Conservation (phyloP, 1,284 basidiomycete genomes). For the Inonotus obliquus region DNA sequence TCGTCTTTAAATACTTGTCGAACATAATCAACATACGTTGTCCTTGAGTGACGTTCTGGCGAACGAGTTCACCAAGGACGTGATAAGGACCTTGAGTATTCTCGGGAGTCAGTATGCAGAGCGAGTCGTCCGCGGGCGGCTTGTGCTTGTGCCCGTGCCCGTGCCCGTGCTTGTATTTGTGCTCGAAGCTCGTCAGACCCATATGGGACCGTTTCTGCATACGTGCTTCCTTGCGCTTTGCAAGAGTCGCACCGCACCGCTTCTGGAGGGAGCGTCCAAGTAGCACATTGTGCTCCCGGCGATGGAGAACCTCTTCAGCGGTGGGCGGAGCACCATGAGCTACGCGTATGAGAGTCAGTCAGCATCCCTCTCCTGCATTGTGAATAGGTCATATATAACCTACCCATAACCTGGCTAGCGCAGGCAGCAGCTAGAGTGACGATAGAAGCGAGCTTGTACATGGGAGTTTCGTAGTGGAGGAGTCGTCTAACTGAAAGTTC, state of each 20-base stretch:
- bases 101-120: slow-evolving; percentile 13
- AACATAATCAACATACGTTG: neutral
- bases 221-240: neutral
- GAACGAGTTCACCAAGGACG: slow-evolving; percentile 9
- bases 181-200: neutral
- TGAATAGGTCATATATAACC: neutral
- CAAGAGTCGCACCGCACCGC: slow-evolving; percentile 1
- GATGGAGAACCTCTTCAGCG: neutral
- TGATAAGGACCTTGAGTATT: slow-evolving; percentile 15
- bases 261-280: slow-evolving; percentile 5
- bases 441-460: neutral
- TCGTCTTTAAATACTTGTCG: neutral
- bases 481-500: neutral
- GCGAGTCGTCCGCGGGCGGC: neutral
- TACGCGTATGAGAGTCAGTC: neutral
- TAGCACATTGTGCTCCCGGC: neutral
- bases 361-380: no score
- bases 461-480: no score
- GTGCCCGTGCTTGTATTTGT: no score
- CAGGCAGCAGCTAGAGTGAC: neutral
- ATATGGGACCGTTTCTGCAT: neutral
- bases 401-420: neutral
- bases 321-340: slow-evolving; percentile 6
- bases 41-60: slow-evolving; percentile 11
- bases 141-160: no score